Evolutionary conservation across 768 basidiomycete genomes (phyloP), one percentile per base, ranked within the genome.

Genomic region (Rhizopogon vinicolor): DNA sequence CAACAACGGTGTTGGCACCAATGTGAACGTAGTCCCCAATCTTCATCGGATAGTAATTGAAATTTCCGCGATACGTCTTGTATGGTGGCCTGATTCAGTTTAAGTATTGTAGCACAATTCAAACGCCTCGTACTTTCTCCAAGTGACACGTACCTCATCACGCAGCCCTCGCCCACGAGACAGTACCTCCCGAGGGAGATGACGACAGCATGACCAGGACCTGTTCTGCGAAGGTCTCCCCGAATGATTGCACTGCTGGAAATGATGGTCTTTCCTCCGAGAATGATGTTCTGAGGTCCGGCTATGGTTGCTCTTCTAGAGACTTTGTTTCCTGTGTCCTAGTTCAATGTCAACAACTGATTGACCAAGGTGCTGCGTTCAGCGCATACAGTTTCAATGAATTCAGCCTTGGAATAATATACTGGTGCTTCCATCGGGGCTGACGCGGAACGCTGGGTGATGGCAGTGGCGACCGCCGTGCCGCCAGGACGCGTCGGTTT

Each of bases 21-120:
- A 99, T 91, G 58, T 96, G 88, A 22, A 98, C 97, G 66, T 92
- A 86, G 72, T 98, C 95, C 3, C 93, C 92, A 9, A 99, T 86
- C 68, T 95, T 93, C 87, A 98, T 93, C 5, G 96, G 96, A 65
- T 98, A 98, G 72, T 95, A 98, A 66, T 98, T 97, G 78, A 93
- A 92, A 59, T 89, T 86, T 58, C 89, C 90, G 51, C 91, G 84
- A 68, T 93, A 93, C 0, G 91, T 93, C 71, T 93, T 92, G 69
- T 92, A 91, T 3, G 90, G 92, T 9, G 90, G 91, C 59, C 90
- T 90, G 43, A n/a, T 18, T 8, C 2, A 18, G 1, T 22, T 39
- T 13, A 18, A 12, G 54, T 12, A 10, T 35, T 29, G 50, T 16
- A 29, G 29, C 31, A 25, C 48, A 16, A 37, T 16, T 10, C 37